Evolutionary conservation across 2,329 filamentous ascomycete genomes (phyloP).

Genomic region (Fusarium tupiense): DNA sequence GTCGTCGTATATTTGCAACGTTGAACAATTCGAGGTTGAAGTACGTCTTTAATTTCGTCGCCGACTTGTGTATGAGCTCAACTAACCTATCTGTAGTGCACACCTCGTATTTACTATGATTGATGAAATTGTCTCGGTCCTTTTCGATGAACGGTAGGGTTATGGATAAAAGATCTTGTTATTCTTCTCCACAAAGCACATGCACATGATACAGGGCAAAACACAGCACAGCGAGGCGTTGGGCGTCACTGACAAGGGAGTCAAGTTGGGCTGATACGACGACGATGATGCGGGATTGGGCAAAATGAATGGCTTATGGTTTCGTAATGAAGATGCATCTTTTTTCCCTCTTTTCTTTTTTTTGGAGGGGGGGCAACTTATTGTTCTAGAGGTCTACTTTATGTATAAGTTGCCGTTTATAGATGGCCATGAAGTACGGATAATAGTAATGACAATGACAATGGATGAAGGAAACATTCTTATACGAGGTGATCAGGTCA

Average conservation of each 20-base stretch:
- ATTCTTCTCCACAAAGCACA: slow-evolving; percentile 18
- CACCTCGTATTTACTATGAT: slow-evolving; percentile 77
- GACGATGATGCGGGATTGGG: slow-evolving; percentile 7
- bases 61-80: neutral
- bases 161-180: slow-evolving; percentile 1
- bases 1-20: slow-evolving; percentile 86
- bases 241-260: slow-evolving; percentile 34
- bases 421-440: slow-evolving; percentile 3
- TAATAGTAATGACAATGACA: slow-evolving; percentile 28
- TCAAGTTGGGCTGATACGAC: slow-evolving; percentile 25
- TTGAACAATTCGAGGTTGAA: slow-evolving; percentile 92
- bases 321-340: slow-evolving; percentile 1
- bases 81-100: slow-evolving; percentile 55
- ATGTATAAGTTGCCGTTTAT: neutral
- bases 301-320: slow-evolving; percentile 20
- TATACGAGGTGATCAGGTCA: neutral
- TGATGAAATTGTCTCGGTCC: slow-evolving; percentile 73
- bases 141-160: slow-evolving; percentile 62
- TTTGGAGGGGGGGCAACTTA: neutral
- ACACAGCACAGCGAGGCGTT: slow-evolving; percentile 34
- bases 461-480: neutral
- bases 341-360: neutral
- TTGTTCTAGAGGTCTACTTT: slow-evolving; percentile 2
- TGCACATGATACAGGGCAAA: slow-evolving; percentile 11
- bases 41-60: slow-evolving; percentile 61